Percentiles rank a stretch among this genome's conserved stretches.
phyloP scores from a whole-genome alignment of 257 asterid species.

The Mentha longifolia region DNA sequence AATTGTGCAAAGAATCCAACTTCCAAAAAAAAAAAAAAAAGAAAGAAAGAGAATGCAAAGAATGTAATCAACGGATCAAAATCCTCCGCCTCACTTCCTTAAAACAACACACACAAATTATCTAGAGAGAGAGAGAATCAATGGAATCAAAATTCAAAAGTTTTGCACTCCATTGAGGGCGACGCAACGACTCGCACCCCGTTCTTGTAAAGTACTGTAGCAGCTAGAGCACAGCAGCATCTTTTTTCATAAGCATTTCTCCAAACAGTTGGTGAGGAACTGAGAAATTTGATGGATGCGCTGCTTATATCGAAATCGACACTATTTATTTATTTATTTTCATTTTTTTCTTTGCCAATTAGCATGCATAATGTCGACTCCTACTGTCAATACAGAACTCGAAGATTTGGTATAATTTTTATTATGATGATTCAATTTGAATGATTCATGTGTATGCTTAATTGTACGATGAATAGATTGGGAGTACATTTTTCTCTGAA shows the following conservation, averaged over 20 bases:
- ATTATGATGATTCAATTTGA: not conserved
- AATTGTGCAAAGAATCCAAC: too few species aligned
- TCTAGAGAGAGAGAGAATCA: not conserved
- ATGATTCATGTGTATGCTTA: not conserved
- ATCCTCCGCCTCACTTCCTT: not conserved
- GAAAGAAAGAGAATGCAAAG: not conserved
- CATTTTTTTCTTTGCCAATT: not conserved
- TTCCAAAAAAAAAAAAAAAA: too few species aligned
- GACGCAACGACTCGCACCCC: not conserved
- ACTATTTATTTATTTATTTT: not conserved
- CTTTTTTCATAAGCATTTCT: not conserved
- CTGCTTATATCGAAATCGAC: not conserved
- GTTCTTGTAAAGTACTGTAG: too few species aligned
- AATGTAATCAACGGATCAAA: not conserved
- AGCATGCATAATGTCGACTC: not conserved
- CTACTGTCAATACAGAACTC: conserved; percentile 29
- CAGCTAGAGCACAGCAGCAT: too few species aligned
- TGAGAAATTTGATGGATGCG: not conserved
- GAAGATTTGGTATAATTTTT: conserved; percentile 40
- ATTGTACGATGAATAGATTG: not conserved
- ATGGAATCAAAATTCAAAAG: too few species aligned
- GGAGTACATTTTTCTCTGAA: not conserved
- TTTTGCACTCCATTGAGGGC: too few species aligned
- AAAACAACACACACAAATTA: not conserved
- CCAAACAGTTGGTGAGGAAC: conserved; percentile 25